Base-by-base conservation (phyloP, 108 stramenopile genomes). In the Fistulifera solaris region DNA sequence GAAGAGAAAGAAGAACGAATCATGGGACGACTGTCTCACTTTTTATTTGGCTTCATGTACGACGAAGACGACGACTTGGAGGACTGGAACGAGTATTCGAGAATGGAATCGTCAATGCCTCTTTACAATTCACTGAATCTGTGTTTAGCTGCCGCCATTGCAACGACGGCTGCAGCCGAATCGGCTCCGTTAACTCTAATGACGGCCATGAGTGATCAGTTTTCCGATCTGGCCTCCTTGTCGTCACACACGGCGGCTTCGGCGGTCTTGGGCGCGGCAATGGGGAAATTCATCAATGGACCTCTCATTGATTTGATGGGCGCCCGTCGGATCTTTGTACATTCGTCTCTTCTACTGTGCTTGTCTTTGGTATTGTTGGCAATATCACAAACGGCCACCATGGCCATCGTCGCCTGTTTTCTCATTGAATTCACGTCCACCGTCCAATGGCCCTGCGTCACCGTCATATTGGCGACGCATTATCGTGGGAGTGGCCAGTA, bases 251-350 rank as follows among this genome's bases (percentile, higher is more conserved):
- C 76, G 21, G 76, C 81, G 22, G 59, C 78, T 0, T 64, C 73
- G 35, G 81, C 78, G 1, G 79, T 82, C n/a, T 51, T 80, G 47
- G 79, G 73, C 1, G 71, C 79, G 35, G 77, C 87, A 4, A 70
- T 71, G 27, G 87, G 87, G 18, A 89, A 89, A 52, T 79, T 89
- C 54, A 40, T 89, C 31, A 83, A 81, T 65, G 83, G 83, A 12
- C 71, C 72, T 0, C 59, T 81, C 7, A 77, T 75, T 12, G 87
- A 89, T 71, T 52, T 89, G 8, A 53, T 68, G 22, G 83, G 87
- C 10, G 87, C 87, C 15, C 48, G 87, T 40, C 59, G 83, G 60
- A 63, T 82, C 1, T 57, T 72, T 2, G 52, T 67, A 4, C 18
- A 72, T 2, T 83, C 78, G 60, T 57, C 75, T 16, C 35, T 68